Conservation (phyloP, 345 rosid species). For the Odontarrhena argentea region DNA sequence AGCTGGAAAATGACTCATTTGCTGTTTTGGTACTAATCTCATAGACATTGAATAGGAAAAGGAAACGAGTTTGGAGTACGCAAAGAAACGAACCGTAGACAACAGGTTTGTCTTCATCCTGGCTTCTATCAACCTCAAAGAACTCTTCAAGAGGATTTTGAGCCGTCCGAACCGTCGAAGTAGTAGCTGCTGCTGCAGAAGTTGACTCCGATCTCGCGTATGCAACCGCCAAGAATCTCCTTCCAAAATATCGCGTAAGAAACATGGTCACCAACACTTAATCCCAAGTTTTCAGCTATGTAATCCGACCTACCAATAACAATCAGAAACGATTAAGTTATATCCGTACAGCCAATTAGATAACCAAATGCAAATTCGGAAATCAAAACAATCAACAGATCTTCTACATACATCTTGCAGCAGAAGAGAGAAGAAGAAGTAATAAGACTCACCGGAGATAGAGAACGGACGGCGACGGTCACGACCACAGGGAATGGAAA, state of each 20-base stretch:
- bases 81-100: slow-evolving; percentile 57
- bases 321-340: neutral
- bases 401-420: neutral
- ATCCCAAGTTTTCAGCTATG: neutral
- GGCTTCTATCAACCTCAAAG: slow-evolving; percentile 72
- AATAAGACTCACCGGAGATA: slow-evolving; percentile 20
- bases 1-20: slow-evolving; percentile 2
- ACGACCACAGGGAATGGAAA: slow-evolving; percentile 6
- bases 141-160: slow-evolving; percentile 80
- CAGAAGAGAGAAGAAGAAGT: neutral
- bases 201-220: slow-evolving; percentile 57
- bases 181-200: slow-evolving; percentile 57
- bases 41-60: no score
- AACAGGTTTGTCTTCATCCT: slow-evolving; percentile 67
- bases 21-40: neutral
- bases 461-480: slow-evolving; percentile 21
- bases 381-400: neutral
- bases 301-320: slow-evolving; percentile 10
- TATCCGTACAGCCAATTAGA: neutral
- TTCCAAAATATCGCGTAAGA: slow-evolving; percentile 61
- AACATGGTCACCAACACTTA: slow-evolving; percentile 47
- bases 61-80: neutral
- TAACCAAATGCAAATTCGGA: neutral
- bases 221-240: slow-evolving; percentile 64
- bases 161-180: slow-evolving; percentile 46